These are phyloP conservation scores for Plasmodium falciparum DNA, from an alignment of 169 alveolate species.

Conservation along the genomic window DNA sequence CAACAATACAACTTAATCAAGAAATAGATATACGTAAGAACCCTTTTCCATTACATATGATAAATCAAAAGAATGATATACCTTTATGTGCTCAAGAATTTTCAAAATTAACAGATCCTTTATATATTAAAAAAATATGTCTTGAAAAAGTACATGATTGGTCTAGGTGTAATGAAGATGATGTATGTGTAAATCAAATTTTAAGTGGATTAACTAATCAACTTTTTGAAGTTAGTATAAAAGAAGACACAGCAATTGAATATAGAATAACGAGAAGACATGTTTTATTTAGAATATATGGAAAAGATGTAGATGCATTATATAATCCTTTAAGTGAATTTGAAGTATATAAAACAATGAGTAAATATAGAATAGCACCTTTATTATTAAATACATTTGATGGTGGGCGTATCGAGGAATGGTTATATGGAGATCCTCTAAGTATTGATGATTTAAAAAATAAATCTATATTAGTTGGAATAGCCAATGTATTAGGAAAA, in stretches of 20 bases:
- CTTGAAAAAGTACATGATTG: constrained; percentile 79
- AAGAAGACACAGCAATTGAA: constrained; percentile 37
- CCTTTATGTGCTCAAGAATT: constrained; percentile 78
- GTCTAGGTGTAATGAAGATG: constrained; percentile 62
- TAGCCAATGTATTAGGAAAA: constrained; percentile 81
- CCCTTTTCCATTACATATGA: constrained; percentile 61
- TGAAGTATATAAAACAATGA: constrained; percentile 83
- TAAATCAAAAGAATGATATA: constrained; percentile 69
- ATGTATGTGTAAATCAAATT: constrained; percentile 80
- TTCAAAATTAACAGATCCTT: constrained; percentile 81
- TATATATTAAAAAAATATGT: constrained; percentile 78
- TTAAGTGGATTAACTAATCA: constrained; percentile 83
- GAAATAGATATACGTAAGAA: constrained; percentile 53
- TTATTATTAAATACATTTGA: constrained; percentile 77
- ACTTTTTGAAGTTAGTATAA: constrained; percentile 79
- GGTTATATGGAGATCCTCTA: constrained; percentile 86
- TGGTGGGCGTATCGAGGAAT: constrained; percentile 88
- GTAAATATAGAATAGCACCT: constrained; percentile 83
- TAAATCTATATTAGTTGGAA: constrained; percentile 77
- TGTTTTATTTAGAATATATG: constrained; percentile 83
- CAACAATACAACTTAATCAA: constrained; percentile 57
- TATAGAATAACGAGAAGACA: constrained; percentile 56
- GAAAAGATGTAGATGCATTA: constrained; percentile 79
- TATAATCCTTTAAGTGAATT: constrained; percentile 82
- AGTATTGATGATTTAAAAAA: constrained; percentile 78